Base-by-base conservation (phyloP, 1,284 basidiomycete species). In the Sanghuangporus baumii region DNA sequence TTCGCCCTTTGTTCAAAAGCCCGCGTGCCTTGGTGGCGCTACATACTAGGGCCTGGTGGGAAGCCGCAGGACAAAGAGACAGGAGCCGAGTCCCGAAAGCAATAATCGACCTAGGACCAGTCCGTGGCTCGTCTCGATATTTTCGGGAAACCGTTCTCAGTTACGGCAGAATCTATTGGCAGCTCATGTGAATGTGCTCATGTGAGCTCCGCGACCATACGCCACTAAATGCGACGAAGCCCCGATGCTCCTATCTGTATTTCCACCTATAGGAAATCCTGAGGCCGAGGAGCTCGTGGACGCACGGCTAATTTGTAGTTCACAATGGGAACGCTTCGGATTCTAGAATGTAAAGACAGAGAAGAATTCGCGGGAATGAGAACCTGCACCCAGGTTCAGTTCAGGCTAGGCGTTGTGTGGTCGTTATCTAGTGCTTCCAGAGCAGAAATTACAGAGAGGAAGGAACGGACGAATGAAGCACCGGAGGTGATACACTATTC, bases 161-260 rank as follows among this genome's bases (percentile, higher is more conserved):
- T 52, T 23, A 23, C 51, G 26, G 51, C 51, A 52, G 23, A 11
- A 18, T 16, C 47, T n/a, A 50, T 50, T 50, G 47, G 20, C 51
- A 26, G 51, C 14, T 23, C 51, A 36, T 26, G 51, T 14, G 51
- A 52, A 52, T 9, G 51, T 31, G 31, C 51, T 23, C 51, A 52
- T 52, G 51, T 36, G 51, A 52, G 51, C 51, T 52, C 51, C 51
- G 18, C 51, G 51, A 52, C 11, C 51, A 52, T 52, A 34, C 51
- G 47, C 47, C 23, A 12, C 11, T 31, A 52, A 26, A 52, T 26
- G 26, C 51, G 51, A 23, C 31, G 12, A 41, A 23, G 18, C 51
- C 5, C 26, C 51, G 47, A 12, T 23, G 23, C 51, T 52, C 51
- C 31, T 48, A 48, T 48, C 47, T 48, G 47, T n/a, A 48, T 48